Base-by-base conservation (phyloP, 2,329 filamentous ascomycete genomes). In the Neofusicoccum sp. region DNA sequence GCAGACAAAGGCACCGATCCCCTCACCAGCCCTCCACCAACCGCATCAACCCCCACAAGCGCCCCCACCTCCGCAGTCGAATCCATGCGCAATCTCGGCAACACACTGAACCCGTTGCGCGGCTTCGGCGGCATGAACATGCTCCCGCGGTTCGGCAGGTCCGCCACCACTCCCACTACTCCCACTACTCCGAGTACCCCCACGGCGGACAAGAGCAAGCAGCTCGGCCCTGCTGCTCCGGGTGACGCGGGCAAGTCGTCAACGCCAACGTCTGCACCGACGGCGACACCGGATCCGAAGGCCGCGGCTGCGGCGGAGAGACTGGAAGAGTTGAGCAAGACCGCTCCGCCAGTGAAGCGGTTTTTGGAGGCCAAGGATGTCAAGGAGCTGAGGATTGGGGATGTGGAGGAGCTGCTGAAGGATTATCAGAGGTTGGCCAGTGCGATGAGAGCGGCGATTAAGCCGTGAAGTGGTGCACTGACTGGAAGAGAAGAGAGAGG, bases 61-160 rank as follows among this genome's bases (percentile, higher is more conserved):
- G 29, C 64, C 67, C 69, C 68, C 62, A 85, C 84, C 65, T 88
- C 89, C 3, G 88, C 90, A 11, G 85, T 96, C 1, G 92, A 96
- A 66, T 92, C 91, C 11, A 89, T 96, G 80, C 87, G 91, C 16
- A 94, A 85, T 73, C 83, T 96, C 65, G 89, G 92, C 41, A 95
- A 85, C 73, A 89, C 89, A 0, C 80, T 96, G 37, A 96, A 96
- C 70, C 92, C 92, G 3, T 88, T 96, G 74, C 91, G 88, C 48
- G 86, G 92, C 58, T 85, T 96, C 58, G 87, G 89, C 7, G 84
- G 87, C 37, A 92, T 95, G 73, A 85, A 85, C 62, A 84, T 88
- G 72, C 89, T 96, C 68, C 87, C 90, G 62, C 88, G 88, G 0
- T 94, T 96, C 69, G 90, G 91, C 1, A 81, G 89, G 59, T 76